Evolutionary conservation across 768 basidiomycete genomes (phyloP).

Genomic region (Heimioporus sp.): DNA sequence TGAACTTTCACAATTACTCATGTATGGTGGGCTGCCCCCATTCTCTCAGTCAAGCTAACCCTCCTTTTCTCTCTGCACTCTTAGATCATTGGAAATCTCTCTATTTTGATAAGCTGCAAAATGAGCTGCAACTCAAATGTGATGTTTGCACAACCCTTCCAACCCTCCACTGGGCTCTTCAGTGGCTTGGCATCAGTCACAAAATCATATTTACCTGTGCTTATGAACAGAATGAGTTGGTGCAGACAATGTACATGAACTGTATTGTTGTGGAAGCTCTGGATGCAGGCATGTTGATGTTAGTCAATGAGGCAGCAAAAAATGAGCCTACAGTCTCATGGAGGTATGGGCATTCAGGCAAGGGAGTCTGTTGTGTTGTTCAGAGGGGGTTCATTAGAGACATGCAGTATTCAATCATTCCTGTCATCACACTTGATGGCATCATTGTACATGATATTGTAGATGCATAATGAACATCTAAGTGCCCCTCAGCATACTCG

Average conservation of each 20-base stretch:
- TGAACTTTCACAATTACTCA: too few species aligned
- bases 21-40: too few species aligned
- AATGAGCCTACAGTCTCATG: conserved; percentile 3
- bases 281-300: conserved; percentile 20
- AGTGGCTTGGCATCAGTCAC: neutral
- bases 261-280: conserved; percentile 8
- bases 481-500: neutral
- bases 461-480: neutral
- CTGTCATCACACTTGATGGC: conserved; percentile 13
- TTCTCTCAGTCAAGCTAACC: too few species aligned
- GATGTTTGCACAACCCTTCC: neutral
- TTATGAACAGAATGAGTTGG: conserved; percentile 9
- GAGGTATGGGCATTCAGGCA: neutral
- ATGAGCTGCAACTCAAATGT: neutral
- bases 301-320: conserved; percentile 18
- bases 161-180: neutral
- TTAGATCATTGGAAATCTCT: neutral
- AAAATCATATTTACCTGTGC: conserved; percentile 2
- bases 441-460: conserved; percentile 19
- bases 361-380: neutral
- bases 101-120: conserved; percentile 1
- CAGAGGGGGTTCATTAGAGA: neutral
- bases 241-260: conserved; percentile 9
- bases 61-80: too few species aligned
- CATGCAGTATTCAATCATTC: conserved; percentile 11